Evolutionary conservation across 305 asterid species (phyloP).

Genomic region (Caryopteris hybrid): DNA sequence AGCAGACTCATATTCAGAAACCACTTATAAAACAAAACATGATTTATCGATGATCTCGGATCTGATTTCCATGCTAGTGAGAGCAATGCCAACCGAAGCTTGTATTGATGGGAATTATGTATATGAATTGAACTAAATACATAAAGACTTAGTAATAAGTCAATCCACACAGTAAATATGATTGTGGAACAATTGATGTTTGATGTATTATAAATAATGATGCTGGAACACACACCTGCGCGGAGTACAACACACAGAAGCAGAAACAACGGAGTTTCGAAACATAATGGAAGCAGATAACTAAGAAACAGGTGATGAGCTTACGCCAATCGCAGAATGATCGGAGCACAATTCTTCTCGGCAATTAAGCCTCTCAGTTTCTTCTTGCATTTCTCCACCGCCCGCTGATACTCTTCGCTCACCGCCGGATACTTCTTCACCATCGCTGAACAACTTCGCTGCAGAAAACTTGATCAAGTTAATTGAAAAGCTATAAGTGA

Average conservation of each 20-base stretch:
- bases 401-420: constrained; percentile 43
- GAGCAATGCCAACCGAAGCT: background rate
- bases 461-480: background rate
- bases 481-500: background rate
- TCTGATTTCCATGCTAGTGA: background rate
- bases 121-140: background rate
- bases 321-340: constrained; percentile 66
- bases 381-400: constrained; percentile 63
- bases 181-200: background rate
- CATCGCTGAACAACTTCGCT: constrained; percentile 27
- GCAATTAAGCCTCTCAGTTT: constrained; percentile 70
- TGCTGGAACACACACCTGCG: background rate
- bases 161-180: background rate
- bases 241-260: background rate
- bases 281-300: background rate
- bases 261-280: too few relatives aligned
- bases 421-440: constrained; percentile 58
- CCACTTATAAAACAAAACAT: too few relatives aligned
- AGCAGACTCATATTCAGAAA: too few relatives aligned
- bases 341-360: constrained; percentile 64
- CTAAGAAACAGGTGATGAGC: background rate
- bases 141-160: too few relatives aligned
- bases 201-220: background rate
- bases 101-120: background rate
- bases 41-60: background rate